phyloP scores from a whole-genome alignment of 1,139 yeast species.

The Casaregolazyma suthepensis region DNA sequence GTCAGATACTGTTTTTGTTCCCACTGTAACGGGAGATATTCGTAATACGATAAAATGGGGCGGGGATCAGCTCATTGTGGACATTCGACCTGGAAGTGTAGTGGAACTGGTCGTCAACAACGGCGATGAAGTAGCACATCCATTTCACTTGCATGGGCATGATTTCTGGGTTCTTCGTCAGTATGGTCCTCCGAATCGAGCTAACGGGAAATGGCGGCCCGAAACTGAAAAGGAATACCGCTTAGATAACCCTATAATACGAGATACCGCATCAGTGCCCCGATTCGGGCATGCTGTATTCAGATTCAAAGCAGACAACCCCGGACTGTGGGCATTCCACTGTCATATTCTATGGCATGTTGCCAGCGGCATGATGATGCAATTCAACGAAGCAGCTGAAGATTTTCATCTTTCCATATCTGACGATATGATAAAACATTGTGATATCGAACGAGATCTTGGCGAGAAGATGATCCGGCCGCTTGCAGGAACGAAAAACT shows the following conservation, averaged over 20 bases:
- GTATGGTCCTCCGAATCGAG: slow-evolving; percentile 41
- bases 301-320: slow-evolving; percentile 66
- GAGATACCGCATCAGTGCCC: slow-evolving; percentile 57
- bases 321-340: slow-evolving; percentile 83
- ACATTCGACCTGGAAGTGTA: slow-evolving; percentile 52
- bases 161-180: slow-evolving; percentile 48
- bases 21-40: slow-evolving; percentile 16
- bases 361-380: slow-evolving; percentile 65
- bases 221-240: slow-evolving; percentile 42
- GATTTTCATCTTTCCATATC: slow-evolving; percentile 13
- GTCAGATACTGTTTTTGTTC: slow-evolving; percentile 16
- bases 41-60: slow-evolving; percentile 20
- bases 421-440: slow-evolving; percentile 12
- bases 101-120: slow-evolving; percentile 70
- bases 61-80: slow-evolving; percentile 21
- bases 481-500: slow-evolving; percentile 8
- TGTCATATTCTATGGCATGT: slow-evolving; percentile 84
- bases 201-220: slow-evolving; percentile 42
- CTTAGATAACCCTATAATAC: slow-evolving; percentile 55
- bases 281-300: slow-evolving; percentile 58
- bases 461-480: slow-evolving; percentile 8
- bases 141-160: slow-evolving; percentile 36
- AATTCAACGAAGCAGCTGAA: slow-evolving; percentile 22
- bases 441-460: slow-evolving; percentile 8
- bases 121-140: slow-evolving; percentile 58